phyloP scores from a whole-genome alignment of 148 eudicot genomes.

The Chenopodium berlandieri region DNA sequence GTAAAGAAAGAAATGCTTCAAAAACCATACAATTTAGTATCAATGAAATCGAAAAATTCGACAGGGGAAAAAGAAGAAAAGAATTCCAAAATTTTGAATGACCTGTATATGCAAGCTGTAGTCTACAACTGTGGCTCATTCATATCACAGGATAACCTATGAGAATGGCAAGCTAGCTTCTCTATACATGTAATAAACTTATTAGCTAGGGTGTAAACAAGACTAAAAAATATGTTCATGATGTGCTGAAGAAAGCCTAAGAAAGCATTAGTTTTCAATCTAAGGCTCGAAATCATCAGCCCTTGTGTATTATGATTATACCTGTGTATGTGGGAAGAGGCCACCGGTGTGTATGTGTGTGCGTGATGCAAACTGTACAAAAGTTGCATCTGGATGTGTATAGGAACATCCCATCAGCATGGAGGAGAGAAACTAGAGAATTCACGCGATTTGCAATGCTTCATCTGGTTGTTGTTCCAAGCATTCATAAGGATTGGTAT shows the following conservation, averaged over 20 bases:
- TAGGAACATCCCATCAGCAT: constrained; percentile 26
- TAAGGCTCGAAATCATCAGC: constrained; percentile 7
- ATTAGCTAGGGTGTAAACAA: constrained; percentile 27
- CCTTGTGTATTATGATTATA: background rate
- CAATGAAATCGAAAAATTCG: background rate
- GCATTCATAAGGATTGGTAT: constrained; percentile 53
- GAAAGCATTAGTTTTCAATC: background rate
- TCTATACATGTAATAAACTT: constrained; percentile 40
- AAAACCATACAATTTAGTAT: constrained; percentile 8
- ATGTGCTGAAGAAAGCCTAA: constrained; percentile 17
- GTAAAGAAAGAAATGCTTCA: constrained; percentile 7
- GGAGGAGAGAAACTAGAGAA: constrained; percentile 4
- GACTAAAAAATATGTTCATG: constrained; percentile 24
- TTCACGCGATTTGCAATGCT: constrained; percentile 35
- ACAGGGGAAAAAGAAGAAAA: background rate
- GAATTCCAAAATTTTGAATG: constrained; percentile 8
- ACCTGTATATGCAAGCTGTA: constrained; percentile 25
- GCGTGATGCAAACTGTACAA: constrained; percentile 27
- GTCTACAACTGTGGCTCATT: constrained; percentile 22
- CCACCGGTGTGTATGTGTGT: constrained; percentile 5
- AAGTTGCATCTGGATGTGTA: constrained; percentile 24
- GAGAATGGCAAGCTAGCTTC: constrained; percentile 20
- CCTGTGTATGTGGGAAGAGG: constrained; percentile 10
- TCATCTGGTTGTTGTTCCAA: constrained; percentile 32
- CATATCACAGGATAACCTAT: constrained; percentile 5